Conservation (phyloP, 768 basidiomycete genomes). For the Strobilomyces dryophilus region DNA sequence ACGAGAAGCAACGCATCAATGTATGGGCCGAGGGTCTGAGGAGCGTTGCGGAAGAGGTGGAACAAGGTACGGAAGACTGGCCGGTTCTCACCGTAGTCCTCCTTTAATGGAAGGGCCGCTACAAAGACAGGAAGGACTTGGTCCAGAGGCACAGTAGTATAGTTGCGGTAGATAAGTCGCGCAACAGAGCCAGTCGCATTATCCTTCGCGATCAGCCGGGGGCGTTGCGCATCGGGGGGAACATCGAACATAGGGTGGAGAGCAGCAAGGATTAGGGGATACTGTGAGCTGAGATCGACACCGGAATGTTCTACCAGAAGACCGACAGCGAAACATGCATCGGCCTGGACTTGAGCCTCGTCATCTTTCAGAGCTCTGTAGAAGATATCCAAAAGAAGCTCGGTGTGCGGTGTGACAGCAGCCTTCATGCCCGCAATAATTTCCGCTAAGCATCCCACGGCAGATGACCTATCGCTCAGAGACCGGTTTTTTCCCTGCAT, state of each 20-base stretch:
- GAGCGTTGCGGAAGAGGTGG: conserved; percentile 77
- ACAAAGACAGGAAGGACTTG: conserved; percentile 87
- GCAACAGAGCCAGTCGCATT: conserved; percentile 95
- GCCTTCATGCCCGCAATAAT: conserved; percentile 90
- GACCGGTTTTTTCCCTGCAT: conserved; percentile 79
- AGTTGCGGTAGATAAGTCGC: conserved; percentile 80
- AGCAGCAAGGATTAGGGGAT: conserved; percentile 68
- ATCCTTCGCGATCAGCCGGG: conserved; percentile 83
- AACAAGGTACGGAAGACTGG: conserved; percentile 88
- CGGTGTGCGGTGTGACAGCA: conserved; percentile 80
- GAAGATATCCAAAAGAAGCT: conserved; percentile 79
- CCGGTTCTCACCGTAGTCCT: conserved; percentile 87
- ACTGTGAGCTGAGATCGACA: conserved; percentile 78
- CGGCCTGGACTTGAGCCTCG: conserved; percentile 93
- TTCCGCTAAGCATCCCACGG: conserved; percentile 92
- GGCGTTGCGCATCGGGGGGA: conserved; percentile 53
- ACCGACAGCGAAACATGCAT: conserved; percentile 92
- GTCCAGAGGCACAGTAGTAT: conserved; percentile 76
- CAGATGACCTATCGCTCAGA: conserved; percentile 85
- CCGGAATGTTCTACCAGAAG: conserved; percentile 86
- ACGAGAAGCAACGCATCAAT: conserved; percentile 76
- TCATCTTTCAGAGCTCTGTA: conserved; percentile 75
- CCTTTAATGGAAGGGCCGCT: conserved; percentile 76
- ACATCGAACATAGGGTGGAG: conserved; percentile 81
- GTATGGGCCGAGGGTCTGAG: conserved; percentile 64